These are phyloP conservation scores for Candida suzukii DNA, from an alignment of 805 yeast genomes.

Conservation along the genomic window DNA sequence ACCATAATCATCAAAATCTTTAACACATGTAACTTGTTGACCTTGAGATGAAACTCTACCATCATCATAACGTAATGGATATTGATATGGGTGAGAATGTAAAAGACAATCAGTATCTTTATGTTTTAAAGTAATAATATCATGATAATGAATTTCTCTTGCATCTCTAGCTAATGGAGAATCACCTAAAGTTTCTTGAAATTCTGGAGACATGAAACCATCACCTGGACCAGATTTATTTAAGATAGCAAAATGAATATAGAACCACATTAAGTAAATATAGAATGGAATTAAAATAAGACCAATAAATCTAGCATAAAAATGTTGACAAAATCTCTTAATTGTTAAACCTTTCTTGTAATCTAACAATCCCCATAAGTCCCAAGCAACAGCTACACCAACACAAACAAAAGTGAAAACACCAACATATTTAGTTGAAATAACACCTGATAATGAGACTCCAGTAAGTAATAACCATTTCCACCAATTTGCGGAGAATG, in stretches of 20 bases:
- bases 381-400: constrained; percentile 80
- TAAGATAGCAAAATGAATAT: constrained; percentile 78
- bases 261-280: constrained; percentile 85
- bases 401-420: constrained; percentile 82
- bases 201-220: constrained; percentile 86
- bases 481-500: constrained; percentile 78
- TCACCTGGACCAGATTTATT: constrained; percentile 94
- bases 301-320: constrained; percentile 62
- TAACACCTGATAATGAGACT: constrained; percentile 78
- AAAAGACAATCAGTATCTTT: constrained; percentile 71
- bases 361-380: constrained; percentile 85
- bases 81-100: constrained; percentile 72
- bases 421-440: constrained; percentile 95
- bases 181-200: constrained; percentile 88
- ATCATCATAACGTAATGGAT: constrained; percentile 92
- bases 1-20: constrained; percentile 48
- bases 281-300: constrained; percentile 75
- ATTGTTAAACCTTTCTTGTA: constrained; percentile 56
- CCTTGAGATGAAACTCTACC: constrained; percentile 93
- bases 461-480: constrained; percentile 84
- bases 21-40: constrained; percentile 82
- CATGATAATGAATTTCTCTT: constrained; percentile 67
- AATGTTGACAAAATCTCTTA: constrained; percentile 55
- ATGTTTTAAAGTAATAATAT: constrained; percentile 70
- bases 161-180: constrained; percentile 68